Evolutionary conservation across 2,329 filamentous ascomycete genomes (phyloP), one percentile per base, ranked within the genome.

Genomic region (Penicillium carneum): DNA sequence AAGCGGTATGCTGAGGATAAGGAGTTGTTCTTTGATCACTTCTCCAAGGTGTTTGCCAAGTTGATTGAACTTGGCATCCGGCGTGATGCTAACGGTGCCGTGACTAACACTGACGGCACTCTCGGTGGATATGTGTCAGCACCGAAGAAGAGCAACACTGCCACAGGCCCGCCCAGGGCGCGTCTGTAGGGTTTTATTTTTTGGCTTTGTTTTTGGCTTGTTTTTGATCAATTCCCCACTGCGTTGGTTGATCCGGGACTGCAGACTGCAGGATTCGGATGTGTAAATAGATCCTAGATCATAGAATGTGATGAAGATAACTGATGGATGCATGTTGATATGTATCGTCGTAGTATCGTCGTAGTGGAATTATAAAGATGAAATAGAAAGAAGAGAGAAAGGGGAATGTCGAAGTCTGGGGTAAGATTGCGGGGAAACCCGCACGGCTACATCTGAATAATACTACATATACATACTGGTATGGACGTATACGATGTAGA

Each of bases 1-100:
- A 79, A 86, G 72, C 70, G 78, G 62, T 89, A 88, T 69, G 86
- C 86, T 4, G 76, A 82, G 51, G 85, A 89, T 68, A 87, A 87
- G 74, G 86, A 88, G 0, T 63, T 81, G 46, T 88, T 89, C 78
- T 89, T 87, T 68, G 80, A 80, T 47, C 82, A 88, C 70, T 89
- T 89, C 68, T 71, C 81, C 14, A 81, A 80, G 59, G 87, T 81
- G 0, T 88, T 88, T 72, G 82, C 79, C 11, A 88, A 88, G 75
- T 69, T 89, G 72, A 69, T 88, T 53, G 87, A 88, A 74, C 72
- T 89, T 63, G 87, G 87, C 0, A 86, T 89, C 59, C 69, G 74
- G 50, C 79, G 87, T 42, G 86, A 88, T 69, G 81, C 71, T 10
- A 71, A 79, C 8, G 87, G 84, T 0, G 79, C 72, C 8, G 76